Evolutionary conservation across 2,329 filamentous ascomycete genomes (phyloP), one percentile per base, ranked within the genome.

Genomic region (Rhytidhysteron rufulum): DNA sequence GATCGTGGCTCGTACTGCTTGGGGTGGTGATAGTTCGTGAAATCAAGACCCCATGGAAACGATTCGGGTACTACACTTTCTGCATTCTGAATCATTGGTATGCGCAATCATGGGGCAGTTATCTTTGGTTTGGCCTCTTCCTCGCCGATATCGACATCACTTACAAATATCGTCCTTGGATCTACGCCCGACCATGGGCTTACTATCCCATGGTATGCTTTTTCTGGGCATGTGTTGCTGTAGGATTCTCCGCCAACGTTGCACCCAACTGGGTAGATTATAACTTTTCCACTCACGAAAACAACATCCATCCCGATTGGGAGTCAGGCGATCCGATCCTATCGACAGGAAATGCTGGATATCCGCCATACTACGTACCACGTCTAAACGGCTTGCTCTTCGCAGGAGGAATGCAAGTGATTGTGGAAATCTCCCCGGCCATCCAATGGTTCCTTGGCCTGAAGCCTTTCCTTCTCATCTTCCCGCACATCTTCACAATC

Each of bases 401-500:
- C 42, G 65, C 63, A 7, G 55, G 47, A 13, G 62, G 59, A 8
- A 62, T 60, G 48, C 64, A 68, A 45, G 60, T 60, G 33, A 58
- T 68, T 25, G 57, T 63, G 24, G 55, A 62, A 22, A 46, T 69
- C 20, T 64, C 55, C 27, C 40, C 59, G 18, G 41, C 53, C 27
- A 46, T 69, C 1, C 71, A 74, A 47, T 68, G 62, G 49, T 43
- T 69, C 8, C 55, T 74, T 2, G 69, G 66, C 3, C 53, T 61
- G 4, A 63, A 58, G 17, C 34, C 65, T 17, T 57, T 73, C 20
- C 60, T 68, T 5, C 55, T 63, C 32, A 51, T 73, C 15, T 73
- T 73, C 51, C 71, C 70, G 4, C 71, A 74, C 49, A 69, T 72
- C 47, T 73, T 73, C 53, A 73, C 69, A 27, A 70, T 74, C 39